phyloP scores from a whole-genome alignment of 495 filamentous ascomycete genomes.

The Penicillium canariense region DNA sequence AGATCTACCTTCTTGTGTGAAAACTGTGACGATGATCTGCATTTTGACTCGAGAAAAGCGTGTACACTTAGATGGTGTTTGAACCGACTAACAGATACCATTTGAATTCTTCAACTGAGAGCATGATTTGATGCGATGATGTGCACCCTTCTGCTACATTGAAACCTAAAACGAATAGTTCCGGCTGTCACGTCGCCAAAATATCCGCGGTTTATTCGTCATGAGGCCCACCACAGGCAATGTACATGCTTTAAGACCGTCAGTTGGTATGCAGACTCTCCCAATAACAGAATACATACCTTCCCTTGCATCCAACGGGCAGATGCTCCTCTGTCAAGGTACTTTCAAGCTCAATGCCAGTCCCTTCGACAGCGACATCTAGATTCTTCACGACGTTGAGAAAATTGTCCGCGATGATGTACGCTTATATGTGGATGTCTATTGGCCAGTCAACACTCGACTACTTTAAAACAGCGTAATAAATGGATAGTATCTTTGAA shows the following conservation, averaged over 20 bases:
- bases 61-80: not conserved
- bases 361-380: slow-evolving; percentile 20
- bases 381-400: slow-evolving; percentile 32
- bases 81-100: too few species aligned
- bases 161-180: too few species aligned
- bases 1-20: not conserved
- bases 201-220: slow-evolving; percentile 35
- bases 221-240: slow-evolving; percentile 24
- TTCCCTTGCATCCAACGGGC: slow-evolving; percentile 37
- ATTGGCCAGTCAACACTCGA: slow-evolving; percentile 30
- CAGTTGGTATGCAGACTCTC: not conserved
- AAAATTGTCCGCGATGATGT: slow-evolving; percentile 31
- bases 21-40: not conserved
- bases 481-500: too few species aligned
- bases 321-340: slow-evolving; percentile 42
- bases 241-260: slow-evolving; percentile 26
- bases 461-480: too few species aligned
- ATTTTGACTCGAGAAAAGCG: not conserved
- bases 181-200: too few species aligned
- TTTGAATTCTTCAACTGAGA: slow-evolving; percentile 34
- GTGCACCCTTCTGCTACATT: too few species aligned
- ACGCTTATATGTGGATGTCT: slow-evolving; percentile 35
- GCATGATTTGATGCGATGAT: too few species aligned
- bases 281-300: slow-evolving; percentile 12
- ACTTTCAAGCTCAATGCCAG: slow-evolving; percentile 28